phyloP scores from a whole-genome alignment of 2,329 filamentous ascomycete genomes.

The Myriosclerotinia scirpicola region DNA sequence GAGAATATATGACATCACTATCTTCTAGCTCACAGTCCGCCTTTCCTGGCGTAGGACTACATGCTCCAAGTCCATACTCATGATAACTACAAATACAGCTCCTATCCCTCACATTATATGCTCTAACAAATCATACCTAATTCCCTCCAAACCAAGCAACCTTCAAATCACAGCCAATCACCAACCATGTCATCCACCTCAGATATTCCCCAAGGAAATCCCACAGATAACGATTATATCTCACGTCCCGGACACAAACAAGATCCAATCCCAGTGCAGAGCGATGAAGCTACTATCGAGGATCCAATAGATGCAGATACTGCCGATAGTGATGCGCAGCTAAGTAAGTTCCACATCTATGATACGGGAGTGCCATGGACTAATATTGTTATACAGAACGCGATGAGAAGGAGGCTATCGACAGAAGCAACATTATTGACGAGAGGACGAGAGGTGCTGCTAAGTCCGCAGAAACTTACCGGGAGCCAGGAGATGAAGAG shows the following conservation, averaged over 20 bases:
- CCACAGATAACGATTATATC: constrained; percentile 17
- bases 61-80: neutral
- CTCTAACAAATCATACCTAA: neutral
- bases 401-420: constrained; percentile 18
- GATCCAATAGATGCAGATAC: neutral
- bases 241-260: constrained; percentile 5
- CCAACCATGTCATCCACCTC: neutral
- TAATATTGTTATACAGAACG: constrained; percentile 8
- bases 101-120: neutral
- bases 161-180: neutral
- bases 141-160: neutral
- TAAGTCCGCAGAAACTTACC: constrained; percentile 28
- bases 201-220: constrained; percentile 12
- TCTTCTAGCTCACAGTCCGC: neutral
- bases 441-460: constrained; percentile 4
- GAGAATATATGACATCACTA: neutral
- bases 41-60: neutral
- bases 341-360: neutral
- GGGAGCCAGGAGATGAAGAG: constrained; percentile 38
- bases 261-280: constrained; percentile 16
- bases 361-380: neutral
- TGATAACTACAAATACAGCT: neutral
- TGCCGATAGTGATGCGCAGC: neutral
- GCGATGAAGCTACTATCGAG: constrained; percentile 17
- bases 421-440: constrained; percentile 5